Evolutionary conservation across 2,329 filamentous ascomycete species (phyloP).

Genomic region (Aspergillus sp.): DNA sequence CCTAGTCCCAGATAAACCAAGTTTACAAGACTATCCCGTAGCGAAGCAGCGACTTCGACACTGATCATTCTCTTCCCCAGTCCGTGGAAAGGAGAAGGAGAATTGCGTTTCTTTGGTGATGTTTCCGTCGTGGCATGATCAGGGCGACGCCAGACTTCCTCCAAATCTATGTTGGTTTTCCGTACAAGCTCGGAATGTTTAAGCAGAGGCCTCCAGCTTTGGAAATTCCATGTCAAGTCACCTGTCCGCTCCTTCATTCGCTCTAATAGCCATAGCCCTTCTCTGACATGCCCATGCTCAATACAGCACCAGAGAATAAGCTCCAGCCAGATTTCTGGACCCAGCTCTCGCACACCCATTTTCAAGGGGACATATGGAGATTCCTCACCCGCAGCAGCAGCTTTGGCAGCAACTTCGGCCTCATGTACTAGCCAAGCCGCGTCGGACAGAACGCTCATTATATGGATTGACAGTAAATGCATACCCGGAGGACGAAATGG

Average conservation of each 20-base stretch:
- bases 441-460: constrained; percentile 45
- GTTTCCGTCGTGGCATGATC: constrained; percentile 9
- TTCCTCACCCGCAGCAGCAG: constrained; percentile 31
- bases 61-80: constrained; percentile 49
- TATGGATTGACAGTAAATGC: constrained; percentile 39
- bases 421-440: constrained; percentile 41
- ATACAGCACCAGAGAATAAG: constrained; percentile 49
- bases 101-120: constrained; percentile 11
- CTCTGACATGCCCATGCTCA: constrained; percentile 39
- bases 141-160: constrained; percentile 32
- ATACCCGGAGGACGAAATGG: constrained; percentile 39
- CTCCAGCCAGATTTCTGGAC: constrained; percentile 46
- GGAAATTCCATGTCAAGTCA: constrained; percentile 33
- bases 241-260: constrained; percentile 23
- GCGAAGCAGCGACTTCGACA: constrained; percentile 52
- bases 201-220: constrained; percentile 36
- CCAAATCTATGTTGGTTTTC: constrained; percentile 30
- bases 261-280: constrained; percentile 37
- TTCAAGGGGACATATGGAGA: constrained; percentile 36
- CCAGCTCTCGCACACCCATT: constrained; percentile 39
- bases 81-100: constrained; percentile 29
- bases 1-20: constrained; percentile 37
- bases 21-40: constrained; percentile 50
- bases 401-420: constrained; percentile 31
- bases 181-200: constrained; percentile 20